Percentiles rank a stretch among this genome's conserved stretches.
Evolutionary conservation across 2,329 filamentous ascomycete genomes (phyloP).

Genomic region (Endocalyx cinctus): DNA sequence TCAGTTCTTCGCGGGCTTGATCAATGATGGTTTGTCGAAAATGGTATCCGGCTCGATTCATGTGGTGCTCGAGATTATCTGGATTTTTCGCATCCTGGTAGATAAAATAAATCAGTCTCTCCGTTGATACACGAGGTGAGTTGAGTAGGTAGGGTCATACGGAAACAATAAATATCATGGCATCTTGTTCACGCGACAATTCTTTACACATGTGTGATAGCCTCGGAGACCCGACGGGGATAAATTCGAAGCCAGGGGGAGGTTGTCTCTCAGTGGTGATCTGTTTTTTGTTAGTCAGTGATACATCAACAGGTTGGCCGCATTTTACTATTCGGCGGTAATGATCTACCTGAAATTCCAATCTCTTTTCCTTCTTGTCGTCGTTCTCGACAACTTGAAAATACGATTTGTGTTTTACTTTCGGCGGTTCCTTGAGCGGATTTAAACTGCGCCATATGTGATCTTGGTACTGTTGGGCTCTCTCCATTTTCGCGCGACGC

Average conservation of each 20-base stretch:
- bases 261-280: slow-evolving; percentile 47
- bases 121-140: slow-evolving; percentile 10
- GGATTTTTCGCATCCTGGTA: slow-evolving; percentile 30
- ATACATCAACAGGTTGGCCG: too few relatives aligned
- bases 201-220: slow-evolving; percentile 61
- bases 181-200: slow-evolving; percentile 55
- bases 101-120: slow-evolving; percentile 10
- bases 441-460: slow-evolving; percentile 25
- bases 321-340: slow-evolving; percentile 7
- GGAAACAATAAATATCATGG: slow-evolving; percentile 64
- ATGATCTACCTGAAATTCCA: slow-evolving; percentile 53
- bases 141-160: slow-evolving; percentile 34
- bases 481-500: slow-evolving; percentile 25
- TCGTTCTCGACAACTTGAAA: slow-evolving; percentile 62
- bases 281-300: slow-evolving; percentile 36
- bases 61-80: slow-evolving; percentile 42
- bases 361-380: slow-evolving; percentile 60
- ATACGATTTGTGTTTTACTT: slow-evolving; percentile 55
- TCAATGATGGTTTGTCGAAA: slow-evolving; percentile 56
- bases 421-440: slow-evolving; percentile 31
- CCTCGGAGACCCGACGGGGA: slow-evolving; percentile 58
- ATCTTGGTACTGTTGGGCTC: slow-evolving; percentile 20
- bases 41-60: slow-evolving; percentile 58
- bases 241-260: slow-evolving; percentile 58
- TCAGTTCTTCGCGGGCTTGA: slow-evolving; percentile 36